phyloP scores from a whole-genome alignment of 257 asterid genomes.

The Solanum habrochaites region DNA sequence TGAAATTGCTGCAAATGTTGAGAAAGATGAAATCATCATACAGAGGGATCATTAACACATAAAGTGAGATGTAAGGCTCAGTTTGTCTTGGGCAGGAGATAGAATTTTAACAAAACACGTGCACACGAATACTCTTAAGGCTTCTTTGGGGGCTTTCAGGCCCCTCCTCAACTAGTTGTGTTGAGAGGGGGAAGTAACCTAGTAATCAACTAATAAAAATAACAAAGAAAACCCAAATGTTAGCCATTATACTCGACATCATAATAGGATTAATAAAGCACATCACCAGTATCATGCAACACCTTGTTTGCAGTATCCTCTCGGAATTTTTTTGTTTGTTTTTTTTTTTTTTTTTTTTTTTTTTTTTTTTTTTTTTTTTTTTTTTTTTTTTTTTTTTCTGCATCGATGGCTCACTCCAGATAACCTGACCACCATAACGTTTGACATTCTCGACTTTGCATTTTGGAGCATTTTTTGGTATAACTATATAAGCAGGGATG shows the following conservation, averaged over 20 bases:
- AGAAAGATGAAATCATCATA: not conserved
- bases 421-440: conserved; percentile 77
- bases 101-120: not conserved
- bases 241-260: conserved; percentile 85
- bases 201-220: not conserved
- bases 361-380: no score
- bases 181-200: not conserved
- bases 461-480: conserved; percentile 79
- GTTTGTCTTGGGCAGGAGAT: not conserved
- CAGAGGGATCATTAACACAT: not conserved
- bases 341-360: no score
- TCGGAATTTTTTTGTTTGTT: no score
- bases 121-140: not conserved
- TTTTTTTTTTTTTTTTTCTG: no score
- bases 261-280: conserved; percentile 77
- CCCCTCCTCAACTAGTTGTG: not conserved
- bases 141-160: not conserved
- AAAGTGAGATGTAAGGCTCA: not conserved
- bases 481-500: conserved; percentile 73
- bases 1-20: not conserved
- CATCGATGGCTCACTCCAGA: conserved; percentile 66
- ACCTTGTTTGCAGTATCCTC: conserved; percentile 68
- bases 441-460: conserved; percentile 90
- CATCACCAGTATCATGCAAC: conserved; percentile 59
- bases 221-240: not conserved